A percentile compares a stretch with the other conserved stretches of the same genome.
phyloP scores from a whole-genome alignment of 176 grass and related monocot species.

The Canna indica region DNA sequence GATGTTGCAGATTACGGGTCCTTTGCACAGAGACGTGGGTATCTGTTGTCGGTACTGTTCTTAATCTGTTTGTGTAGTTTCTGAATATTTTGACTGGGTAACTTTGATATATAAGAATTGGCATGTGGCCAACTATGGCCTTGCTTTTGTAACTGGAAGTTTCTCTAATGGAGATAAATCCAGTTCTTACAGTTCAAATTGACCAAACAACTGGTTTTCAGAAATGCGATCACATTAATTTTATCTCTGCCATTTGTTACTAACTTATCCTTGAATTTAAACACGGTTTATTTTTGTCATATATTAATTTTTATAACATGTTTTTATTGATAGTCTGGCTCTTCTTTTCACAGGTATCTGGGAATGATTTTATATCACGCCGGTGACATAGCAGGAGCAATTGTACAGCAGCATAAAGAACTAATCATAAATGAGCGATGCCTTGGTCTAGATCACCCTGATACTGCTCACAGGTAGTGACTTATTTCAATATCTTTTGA shows the following conservation, averaged over 20 bases:
- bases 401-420: conserved; percentile 94
- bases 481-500: not conserved
- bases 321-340: conserved; percentile 13
- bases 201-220: no score
- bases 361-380: conserved; percentile 96
- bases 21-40: conserved; percentile 92
- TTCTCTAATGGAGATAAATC: no score
- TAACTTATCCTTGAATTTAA: no score
- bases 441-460: conserved; percentile 93
- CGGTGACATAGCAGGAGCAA: conserved; percentile 75
- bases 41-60: conserved; percentile 76
- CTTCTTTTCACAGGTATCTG: conserved; percentile 51
- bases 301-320: conserved; percentile 7
- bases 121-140: no score
- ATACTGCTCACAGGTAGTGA: conserved; percentile 91
- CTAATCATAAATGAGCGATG: conserved; percentile 97
- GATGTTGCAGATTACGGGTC: conserved; percentile 86
- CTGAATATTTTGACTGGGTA: no score
- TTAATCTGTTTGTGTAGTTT: conserved; percentile 23
- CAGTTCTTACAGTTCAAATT: no score
- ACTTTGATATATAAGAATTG: no score
- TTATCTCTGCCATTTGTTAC: no score
- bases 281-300: not conserved
- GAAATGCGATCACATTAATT: no score
- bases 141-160: no score